These are phyloP conservation scores for Schizophyllum amplum DNA, from an alignment of 1,284 basidiomycete genomes.

Conservation along the genomic window DNA sequence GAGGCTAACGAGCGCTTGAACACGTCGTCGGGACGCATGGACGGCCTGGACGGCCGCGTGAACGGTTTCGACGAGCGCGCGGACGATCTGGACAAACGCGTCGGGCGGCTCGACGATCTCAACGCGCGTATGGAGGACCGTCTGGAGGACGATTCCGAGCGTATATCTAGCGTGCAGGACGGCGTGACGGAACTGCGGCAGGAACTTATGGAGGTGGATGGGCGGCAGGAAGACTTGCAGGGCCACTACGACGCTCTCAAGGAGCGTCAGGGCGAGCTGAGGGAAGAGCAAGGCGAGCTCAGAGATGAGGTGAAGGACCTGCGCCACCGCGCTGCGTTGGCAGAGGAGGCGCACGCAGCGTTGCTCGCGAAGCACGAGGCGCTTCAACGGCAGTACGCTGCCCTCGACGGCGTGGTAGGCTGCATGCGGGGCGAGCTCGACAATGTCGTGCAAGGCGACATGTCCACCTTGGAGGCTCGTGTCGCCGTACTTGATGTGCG, in stretches of 20 bases:
- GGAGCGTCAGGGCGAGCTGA: background rate
- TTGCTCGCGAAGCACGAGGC: slow-evolving; percentile 7
- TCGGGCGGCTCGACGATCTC: background rate
- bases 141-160: background rate
- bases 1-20: slow-evolving; percentile 32
- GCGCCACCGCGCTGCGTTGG: background rate
- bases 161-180: background rate
- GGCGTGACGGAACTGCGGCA: background rate
- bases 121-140: background rate
- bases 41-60: slow-evolving; percentile 10
- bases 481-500: background rate
- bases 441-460: background rate
- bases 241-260: background rate
- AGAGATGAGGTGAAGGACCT: background rate
- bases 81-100: background rate
- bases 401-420: background rate
- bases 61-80: slow-evolving; percentile 1
- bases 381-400: slow-evolving; percentile 1
- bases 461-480: background rate
- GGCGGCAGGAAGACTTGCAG: background rate
- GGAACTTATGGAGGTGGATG: background rate
- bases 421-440: background rate
- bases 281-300: background rate
- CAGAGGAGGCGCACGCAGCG: background rate
- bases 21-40: slow-evolving; percentile 23